phyloP scores from a whole-genome alignment of 192 early-diverging fungal species.

The Coemansia sp. region DNA sequence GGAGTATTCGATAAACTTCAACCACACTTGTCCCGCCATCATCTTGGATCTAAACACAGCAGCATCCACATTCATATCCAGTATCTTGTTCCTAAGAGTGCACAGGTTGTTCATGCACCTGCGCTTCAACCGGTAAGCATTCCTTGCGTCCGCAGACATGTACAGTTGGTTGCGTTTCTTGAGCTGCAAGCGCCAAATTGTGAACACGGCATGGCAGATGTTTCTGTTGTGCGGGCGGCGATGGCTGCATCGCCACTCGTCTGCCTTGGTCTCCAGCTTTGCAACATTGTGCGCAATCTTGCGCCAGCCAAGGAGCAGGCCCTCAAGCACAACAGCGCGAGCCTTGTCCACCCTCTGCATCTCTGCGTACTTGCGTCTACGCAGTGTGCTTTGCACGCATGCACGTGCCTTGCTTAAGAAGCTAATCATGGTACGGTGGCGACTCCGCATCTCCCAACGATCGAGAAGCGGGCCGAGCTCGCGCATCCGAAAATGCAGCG shows the following conservation, averaged over 20 bases:
- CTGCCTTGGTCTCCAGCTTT: not conserved
- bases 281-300: not conserved
- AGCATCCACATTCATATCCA: conserved; percentile 9
- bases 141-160: conserved; percentile 5
- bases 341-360: not conserved
- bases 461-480: not conserved
- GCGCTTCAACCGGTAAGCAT: not conserved
- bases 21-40: conserved; percentile 5
- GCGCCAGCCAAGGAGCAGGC: conserved; percentile 11
- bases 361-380: not conserved
- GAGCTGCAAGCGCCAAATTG: conserved; percentile 6
- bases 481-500: conserved; percentile 9
- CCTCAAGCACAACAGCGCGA: not conserved
- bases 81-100: not conserved
- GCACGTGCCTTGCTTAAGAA: conserved; percentile 6
- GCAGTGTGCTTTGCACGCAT: not conserved
- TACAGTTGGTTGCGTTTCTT: conserved; percentile 13
- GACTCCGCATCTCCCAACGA: not conserved
- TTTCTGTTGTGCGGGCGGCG: not conserved
- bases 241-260: not conserved
- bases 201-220: not conserved
- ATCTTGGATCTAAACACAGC: not conserved
- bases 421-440: not conserved
- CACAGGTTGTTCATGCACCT: not conserved
- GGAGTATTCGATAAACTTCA: not conserved